Conservation (phyloP, 2,329 filamentous ascomycete species). For the Xylaria arbuscula region DNA sequence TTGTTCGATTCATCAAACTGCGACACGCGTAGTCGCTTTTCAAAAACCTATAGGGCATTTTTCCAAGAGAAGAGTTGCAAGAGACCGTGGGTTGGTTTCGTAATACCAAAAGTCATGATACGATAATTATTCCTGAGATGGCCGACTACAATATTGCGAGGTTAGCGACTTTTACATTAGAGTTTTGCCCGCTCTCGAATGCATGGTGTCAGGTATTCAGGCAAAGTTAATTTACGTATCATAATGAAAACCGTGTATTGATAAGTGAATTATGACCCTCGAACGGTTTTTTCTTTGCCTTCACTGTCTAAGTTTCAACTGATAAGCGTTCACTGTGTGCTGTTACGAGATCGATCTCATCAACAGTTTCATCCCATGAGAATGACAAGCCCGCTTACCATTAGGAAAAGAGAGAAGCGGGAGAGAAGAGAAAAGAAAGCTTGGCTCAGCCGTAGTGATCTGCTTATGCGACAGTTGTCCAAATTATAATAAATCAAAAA, state of each 20-base stretch:
- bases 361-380: too few relatives aligned
- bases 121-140: background rate
- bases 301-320: too few relatives aligned
- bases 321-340: too few relatives aligned
- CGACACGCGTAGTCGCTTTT: background rate
- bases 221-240: background rate
- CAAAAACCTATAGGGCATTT: background rate
- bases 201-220: background rate
- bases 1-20: background rate
- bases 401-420: too few relatives aligned
- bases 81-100: background rate
- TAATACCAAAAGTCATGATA: background rate
- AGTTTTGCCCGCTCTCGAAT: background rate
- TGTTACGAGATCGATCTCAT: too few relatives aligned
- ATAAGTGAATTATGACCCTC: background rate
- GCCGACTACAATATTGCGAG: background rate
- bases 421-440: too few relatives aligned
- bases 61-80: background rate
- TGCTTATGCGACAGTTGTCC: too few relatives aligned
- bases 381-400: too few relatives aligned
- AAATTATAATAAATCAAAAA: background rate
- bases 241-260: conserved; percentile 17
- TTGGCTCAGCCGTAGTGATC: too few relatives aligned
- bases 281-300: too few relatives aligned
- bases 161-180: background rate